Base-by-base conservation (phyloP, 2,329 filamentous ascomycete genomes). In the Byssoonygena ceratinophila region DNA sequence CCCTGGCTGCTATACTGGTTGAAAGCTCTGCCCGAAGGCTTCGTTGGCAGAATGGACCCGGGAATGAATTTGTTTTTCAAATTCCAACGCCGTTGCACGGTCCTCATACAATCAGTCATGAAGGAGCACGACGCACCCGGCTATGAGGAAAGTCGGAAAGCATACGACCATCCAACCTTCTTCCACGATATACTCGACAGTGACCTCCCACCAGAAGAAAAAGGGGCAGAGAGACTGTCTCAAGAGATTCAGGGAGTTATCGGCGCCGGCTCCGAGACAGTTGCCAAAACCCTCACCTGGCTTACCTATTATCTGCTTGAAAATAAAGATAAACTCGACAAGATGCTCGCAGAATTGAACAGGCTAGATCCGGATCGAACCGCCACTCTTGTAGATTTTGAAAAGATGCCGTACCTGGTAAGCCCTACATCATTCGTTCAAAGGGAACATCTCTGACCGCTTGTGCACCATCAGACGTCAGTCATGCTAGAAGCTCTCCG, bases 351-450 rank as follows among this genome's bases (percentile, higher is more conserved):
- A n/a, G 54, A 55, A 22, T 32, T 54, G 53, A 31, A 61, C 57
- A 39, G 58, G 66, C 16, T 51, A 63, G 51, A 54, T 59, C 36
- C 62, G 56, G 56, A 59, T 6, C 41, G 57, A 9, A 56, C 56
- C n/a, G 58, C 59, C 22, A 53, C 58, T 4, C 63, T 60, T 61
- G 37, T 57, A 1, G 61, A 69, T 16, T 58, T 71, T 23, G 68
- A 72, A 58, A 59, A 60, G 44, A 53, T 71, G n/a, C 68, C 68
- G 0, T 71, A 70, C 54, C 55, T 72, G 52, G 66, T 68, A 47
- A 52, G 61, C 53, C 8, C 11, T 32, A 8, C 34, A 14, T 7
- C 20, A 27, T 12, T 6, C 22, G n/a, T 11, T 29, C 9, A 16
- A 12, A 52, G n/a, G 14, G 14, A 18, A 12, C 9, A 18, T 27